phyloP scores from a whole-genome alignment of 2,329 filamentous ascomycete genomes.

The Sporothrix schenckii region DNA sequence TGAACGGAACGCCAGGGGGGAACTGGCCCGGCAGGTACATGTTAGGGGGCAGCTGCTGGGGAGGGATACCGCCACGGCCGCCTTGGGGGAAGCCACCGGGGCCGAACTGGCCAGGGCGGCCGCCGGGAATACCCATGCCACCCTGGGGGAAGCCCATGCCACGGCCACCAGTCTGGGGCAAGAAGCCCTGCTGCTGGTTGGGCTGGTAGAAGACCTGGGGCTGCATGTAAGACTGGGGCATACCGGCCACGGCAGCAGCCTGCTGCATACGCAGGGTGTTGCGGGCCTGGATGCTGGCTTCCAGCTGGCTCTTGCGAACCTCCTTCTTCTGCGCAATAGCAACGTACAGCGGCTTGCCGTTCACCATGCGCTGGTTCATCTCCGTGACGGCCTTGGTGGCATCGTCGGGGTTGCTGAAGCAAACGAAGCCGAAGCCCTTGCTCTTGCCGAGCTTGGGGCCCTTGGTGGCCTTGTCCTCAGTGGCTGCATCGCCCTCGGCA shows the following conservation, averaged over 20 bases:
- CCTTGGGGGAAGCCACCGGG: constrained; percentile 81
- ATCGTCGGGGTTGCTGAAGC: constrained; percentile 99
- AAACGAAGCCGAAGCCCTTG: constrained; percentile 99
- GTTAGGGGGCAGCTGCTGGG: constrained; percentile 84
- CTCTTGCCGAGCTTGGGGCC: constrained; percentile 86
- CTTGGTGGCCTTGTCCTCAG: constrained; percentile 65
- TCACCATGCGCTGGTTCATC: constrained; percentile 99
- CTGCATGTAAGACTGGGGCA: constrained; percentile 86
- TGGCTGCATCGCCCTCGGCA: constrained; percentile 28
- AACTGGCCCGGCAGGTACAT: constrained; percentile 84
- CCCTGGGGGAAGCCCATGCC: constrained; percentile 69
- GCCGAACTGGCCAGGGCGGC: constrained; percentile 81
- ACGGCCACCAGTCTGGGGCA: constrained; percentile 60
- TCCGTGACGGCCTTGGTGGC: constrained; percentile 98
- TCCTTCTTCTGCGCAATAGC: constrained; percentile 99
- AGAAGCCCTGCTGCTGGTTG: constrained; percentile 73
- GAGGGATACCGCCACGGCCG: constrained; percentile 79
- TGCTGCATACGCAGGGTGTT: constrained; percentile 99
- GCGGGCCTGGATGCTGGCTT: constrained; percentile 98
- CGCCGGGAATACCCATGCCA: constrained; percentile 68
- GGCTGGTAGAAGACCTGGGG: constrained; percentile 90
- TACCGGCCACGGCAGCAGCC: constrained; percentile 84
- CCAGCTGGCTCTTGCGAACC: constrained; percentile 98
- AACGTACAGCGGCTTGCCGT: constrained; percentile 95
- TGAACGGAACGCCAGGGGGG: constrained; percentile 72